Base-by-base conservation (phyloP, 768 basidiomycete species). In the Amanita phalloides region DNA sequence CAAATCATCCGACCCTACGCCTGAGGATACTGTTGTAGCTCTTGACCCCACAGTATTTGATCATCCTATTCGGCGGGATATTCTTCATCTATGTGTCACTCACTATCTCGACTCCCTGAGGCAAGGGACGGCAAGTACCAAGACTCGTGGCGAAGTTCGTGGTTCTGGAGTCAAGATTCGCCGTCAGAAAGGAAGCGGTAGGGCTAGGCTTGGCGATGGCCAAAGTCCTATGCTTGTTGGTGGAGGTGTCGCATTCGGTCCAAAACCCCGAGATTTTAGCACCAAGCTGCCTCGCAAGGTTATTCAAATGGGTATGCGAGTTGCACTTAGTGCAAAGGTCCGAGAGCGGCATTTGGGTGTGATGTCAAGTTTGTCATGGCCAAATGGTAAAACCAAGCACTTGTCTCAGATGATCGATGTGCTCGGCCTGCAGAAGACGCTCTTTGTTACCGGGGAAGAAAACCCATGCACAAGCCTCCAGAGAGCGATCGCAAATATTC, bases 271-370 rank as follows among this genome's bases (percentile, higher is more conserved):
- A 45, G 89, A 96, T 64, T 97, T 94, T 66, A 82, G 86, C 59
- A 92, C 91, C 17, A 86, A 89, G 56, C 77, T 99, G 35, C 88
- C 90, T n/a, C 78, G 90, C 56, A 97, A 97, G 68, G 87, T 96
- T 57, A 77, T 91, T 38, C 74, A 89, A 59, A 87, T 97, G 82
- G 95, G 94, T 8, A 84, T 97, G 81, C 79, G 89, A 20, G 85
- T 93, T 47, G 93, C 90, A 2, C 67, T 98, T 42, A 91, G 90
- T 57, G 76, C 81, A 39, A 91, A 92, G 65, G 71, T 95, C 62
- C 77, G 77, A 59, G 85, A 90, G 55, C 76, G 78, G 38, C 68
- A 76, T 39, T 70, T 99, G 11, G 83, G 87, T 45, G 75, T 97
- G 49, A 85, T 95, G 60, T 74, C 78, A 52, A 76, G 73, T 56